These are phyloP conservation scores for Leccinum disarticulatum DNA, from an alignment of 768 basidiomycete species.

Conservation along the genomic window DNA sequence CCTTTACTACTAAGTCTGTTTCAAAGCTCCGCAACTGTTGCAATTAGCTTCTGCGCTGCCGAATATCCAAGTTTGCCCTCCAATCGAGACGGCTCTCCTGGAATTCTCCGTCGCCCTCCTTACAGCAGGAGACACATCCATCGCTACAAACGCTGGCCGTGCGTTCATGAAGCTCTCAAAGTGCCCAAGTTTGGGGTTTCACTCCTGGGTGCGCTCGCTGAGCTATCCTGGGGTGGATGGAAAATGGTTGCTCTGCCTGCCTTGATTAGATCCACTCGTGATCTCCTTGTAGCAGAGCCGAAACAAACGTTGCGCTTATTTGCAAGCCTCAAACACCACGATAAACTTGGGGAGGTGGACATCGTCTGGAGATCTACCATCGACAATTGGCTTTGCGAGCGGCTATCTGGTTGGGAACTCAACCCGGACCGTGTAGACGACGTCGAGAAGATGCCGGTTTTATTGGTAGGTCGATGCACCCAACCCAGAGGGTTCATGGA, in stretches of 20 bases:
- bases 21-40: constrained; percentile 37
- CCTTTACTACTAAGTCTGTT: constrained; percentile 1
- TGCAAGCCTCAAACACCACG: constrained; percentile 45
- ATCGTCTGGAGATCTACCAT: constrained; percentile 57
- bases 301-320: constrained; percentile 47
- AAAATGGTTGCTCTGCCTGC: constrained; percentile 63
- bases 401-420: constrained; percentile 43
- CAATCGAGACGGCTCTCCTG: constrained; percentile 33
- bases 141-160: constrained; percentile 42
- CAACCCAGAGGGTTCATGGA: constrained; percentile 33
- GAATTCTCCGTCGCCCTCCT: constrained; percentile 37
- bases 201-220: constrained; percentile 60
- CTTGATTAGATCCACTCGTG: constrained; percentile 50
- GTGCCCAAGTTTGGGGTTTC: constrained; percentile 46
- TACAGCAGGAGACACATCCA: constrained; percentile 42
- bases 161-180: constrained; percentile 40
- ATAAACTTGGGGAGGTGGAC: constrained; percentile 57
- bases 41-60: constrained; percentile 34
- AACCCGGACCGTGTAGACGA: constrained; percentile 46
- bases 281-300: constrained; percentile 46
- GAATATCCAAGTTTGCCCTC: constrained; percentile 26
- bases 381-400: constrained; percentile 47
- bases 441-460: constrained; percentile 44
- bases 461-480: constrained; percentile 40
- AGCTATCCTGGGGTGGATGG: constrained; percentile 77